Evolutionary conservation across 208 protist species (phyloP), one percentile per base, ranked within the genome.

Genomic region (Leishmania braziliensis): DNA sequence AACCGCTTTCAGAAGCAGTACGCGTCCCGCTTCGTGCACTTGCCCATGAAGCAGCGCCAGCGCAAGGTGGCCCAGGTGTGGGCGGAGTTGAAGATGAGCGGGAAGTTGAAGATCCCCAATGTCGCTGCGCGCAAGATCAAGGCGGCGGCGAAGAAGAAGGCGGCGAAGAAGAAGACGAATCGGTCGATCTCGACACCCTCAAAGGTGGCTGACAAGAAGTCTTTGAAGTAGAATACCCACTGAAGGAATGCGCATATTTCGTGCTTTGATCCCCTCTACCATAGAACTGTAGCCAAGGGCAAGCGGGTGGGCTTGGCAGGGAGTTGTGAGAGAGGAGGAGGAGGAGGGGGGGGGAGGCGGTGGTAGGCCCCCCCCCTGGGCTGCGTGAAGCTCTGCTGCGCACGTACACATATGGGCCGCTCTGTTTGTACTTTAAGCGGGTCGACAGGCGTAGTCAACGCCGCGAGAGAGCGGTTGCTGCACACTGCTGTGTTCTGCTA

Each of bases 1-100:
- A 94, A 94, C 83, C 84, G 86, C 71, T 91, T 96, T 78, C 92
- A 96, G 75, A 89, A 90, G 75, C 77, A 89, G 83, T 86, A 91
- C 29, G 86, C 87, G 5, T 84, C 84, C 71, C 86, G 84, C 81
- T 90, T 93, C 54, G 75, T 84, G 26, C 86, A 94, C 85, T 69
- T 96, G 72, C 80, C 80, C 12, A 90, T 90, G 71, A 86, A 78
- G 82, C 75, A 91, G 77, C 90, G 92, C 36, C 91, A 96, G 77
- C 89, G 90, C 51, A 83, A 92, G 81, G 87, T 96, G 71, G 88
- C 86, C 58, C 82, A 84, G 83, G 85, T 96, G 77, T 96, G 92
- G 92, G 77, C 74, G 3, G 84, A 93, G 80, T 78, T 93, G 60
- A 91, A 94, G 79, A 73, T 81, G 51, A 88, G 84, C 18, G 87